These are phyloP conservation scores for Pseudogymnoascus sp. DNA, from an alignment of 2,329 filamentous ascomycete species.

Conservation along the genomic window DNA sequence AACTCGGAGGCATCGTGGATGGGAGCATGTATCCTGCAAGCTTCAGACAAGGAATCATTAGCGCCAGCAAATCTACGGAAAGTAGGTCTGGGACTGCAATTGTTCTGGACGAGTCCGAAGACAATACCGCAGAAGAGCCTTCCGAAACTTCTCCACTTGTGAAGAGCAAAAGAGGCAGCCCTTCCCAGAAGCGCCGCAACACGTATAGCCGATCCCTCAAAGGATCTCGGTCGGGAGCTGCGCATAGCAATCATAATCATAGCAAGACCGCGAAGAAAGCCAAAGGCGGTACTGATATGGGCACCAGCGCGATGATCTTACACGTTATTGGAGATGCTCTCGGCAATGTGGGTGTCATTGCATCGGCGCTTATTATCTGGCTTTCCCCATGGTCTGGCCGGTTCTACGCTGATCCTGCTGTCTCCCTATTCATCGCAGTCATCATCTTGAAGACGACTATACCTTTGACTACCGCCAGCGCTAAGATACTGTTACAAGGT, in stretches of 20 bases:
- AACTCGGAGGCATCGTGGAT: too few relatives aligned
- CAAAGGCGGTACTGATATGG: constrained; percentile 69
- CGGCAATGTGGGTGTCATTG: constrained; percentile 79
- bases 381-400: constrained; percentile 73
- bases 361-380: constrained; percentile 83
- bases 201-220: constrained; percentile 3
- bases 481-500: constrained; percentile 86
- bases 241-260: constrained; percentile 72
- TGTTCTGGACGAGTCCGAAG: too few relatives aligned
- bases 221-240: constrained; percentile 22
- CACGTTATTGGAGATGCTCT: constrained; percentile 76
- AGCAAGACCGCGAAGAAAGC: constrained; percentile 58
- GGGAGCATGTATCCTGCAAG: too few relatives aligned
- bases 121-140: too few relatives aligned
- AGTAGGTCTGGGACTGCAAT: too few relatives aligned
- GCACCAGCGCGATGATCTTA: constrained; percentile 80
- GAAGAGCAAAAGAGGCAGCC: too few relatives aligned
- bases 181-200: constrained; percentile 19
- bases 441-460: constrained; percentile 68
- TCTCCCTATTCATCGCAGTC: constrained; percentile 88
- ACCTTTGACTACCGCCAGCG: constrained; percentile 69
- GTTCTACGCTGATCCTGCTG: constrained; percentile 81
- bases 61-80: too few relatives aligned
- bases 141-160: too few relatives aligned
- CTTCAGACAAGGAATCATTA: too few relatives aligned